Percentiles rank a stretch among this genome's conserved stretches.
These are phyloP conservation scores for Letharia columbiana DNA, from an alignment of 495 filamentous ascomycete species.

Conservation along the genomic window DNA sequence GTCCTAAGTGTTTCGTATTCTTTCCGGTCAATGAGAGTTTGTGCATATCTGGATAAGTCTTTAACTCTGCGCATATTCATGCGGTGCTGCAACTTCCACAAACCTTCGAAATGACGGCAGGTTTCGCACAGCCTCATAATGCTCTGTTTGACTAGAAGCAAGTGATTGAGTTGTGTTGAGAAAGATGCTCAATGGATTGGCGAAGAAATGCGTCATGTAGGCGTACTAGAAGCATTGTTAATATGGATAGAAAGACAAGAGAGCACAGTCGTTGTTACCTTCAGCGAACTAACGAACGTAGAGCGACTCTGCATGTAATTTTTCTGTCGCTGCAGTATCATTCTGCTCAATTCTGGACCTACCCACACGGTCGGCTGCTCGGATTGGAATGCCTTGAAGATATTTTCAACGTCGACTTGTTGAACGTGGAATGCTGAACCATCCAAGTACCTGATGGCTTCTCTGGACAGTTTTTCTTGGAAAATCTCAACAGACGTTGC, in stretches of 20 bases:
- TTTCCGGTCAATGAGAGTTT: conserved; percentile 37
- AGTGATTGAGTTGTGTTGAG: conserved; percentile 34
- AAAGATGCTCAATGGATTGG: conserved; percentile 73
- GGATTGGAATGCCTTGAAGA: conserved; percentile 59
- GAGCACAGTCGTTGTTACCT: conserved; percentile 44
- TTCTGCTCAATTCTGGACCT: conserved; percentile 54
- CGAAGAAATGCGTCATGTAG: conserved; percentile 95
- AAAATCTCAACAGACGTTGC: conserved; percentile 88
- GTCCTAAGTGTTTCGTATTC: conserved; percentile 34
- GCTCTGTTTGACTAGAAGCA: conserved; percentile 36
- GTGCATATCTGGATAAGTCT: conserved; percentile 33
- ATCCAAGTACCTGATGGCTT: conserved; percentile 57
- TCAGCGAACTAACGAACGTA: conserved; percentile 66
- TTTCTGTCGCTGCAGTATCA: conserved; percentile 65
- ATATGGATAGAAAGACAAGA: neutral
- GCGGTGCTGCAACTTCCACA: neutral
- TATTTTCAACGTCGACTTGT: conserved; percentile 63
- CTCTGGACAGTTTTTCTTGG: conserved; percentile 71
- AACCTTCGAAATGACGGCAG: conserved; percentile 70
- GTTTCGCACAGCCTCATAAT: conserved; percentile 68
- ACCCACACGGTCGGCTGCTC: conserved; percentile 52
- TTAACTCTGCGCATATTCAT: neutral
- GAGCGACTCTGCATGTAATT: conserved; percentile 85
- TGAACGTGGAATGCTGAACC: conserved; percentile 81
- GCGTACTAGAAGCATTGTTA: conserved; percentile 53